phyloP scores from a whole-genome alignment of 768 basidiomycete genomes.

The Exsudoporus frostii region DNA sequence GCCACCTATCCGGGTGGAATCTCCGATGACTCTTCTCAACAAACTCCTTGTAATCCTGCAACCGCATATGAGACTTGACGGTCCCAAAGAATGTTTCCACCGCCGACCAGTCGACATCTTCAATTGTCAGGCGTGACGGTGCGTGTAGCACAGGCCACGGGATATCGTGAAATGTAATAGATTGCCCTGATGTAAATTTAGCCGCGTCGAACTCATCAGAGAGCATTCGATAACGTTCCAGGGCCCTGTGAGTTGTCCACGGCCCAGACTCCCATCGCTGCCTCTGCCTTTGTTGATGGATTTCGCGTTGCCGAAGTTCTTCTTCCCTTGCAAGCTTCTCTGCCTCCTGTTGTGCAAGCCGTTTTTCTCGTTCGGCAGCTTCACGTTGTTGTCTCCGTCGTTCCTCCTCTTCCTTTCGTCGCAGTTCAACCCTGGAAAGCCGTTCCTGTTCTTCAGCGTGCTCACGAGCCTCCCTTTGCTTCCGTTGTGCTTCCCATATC shows the following conservation, averaged over 20 bases:
- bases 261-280: slow-evolving; percentile 54
- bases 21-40: slow-evolving; percentile 69
- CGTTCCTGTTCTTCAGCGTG: slow-evolving; percentile 41
- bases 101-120: slow-evolving; percentile 67
- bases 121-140: slow-evolving; percentile 50
- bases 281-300: slow-evolving; percentile 45
- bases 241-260: slow-evolving; percentile 65
- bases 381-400: slow-evolving; percentile 23
- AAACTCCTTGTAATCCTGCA: slow-evolving; percentile 60
- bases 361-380: slow-evolving; percentile 24
- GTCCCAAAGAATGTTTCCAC: slow-evolving; percentile 70
- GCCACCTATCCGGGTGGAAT: slow-evolving; percentile 83
- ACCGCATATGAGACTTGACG: slow-evolving; percentile 49
- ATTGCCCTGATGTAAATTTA: slow-evolving; percentile 50
- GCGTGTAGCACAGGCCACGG: slow-evolving; percentile 74
- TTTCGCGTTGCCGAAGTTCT: slow-evolving; percentile 37
- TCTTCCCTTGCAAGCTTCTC: slow-evolving; percentile 34
- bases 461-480: slow-evolving; percentile 42
- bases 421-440: slow-evolving; percentile 34
- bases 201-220: slow-evolving; percentile 61
- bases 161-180: slow-evolving; percentile 58
- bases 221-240: slow-evolving; percentile 64
- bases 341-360: slow-evolving; percentile 24
- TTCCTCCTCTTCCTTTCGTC: slow-evolving; percentile 32
- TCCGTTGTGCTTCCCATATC: slow-evolving; percentile 56